Conservation (phyloP, 257 asterid genomes). For the Penstemon newberryi region DNA sequence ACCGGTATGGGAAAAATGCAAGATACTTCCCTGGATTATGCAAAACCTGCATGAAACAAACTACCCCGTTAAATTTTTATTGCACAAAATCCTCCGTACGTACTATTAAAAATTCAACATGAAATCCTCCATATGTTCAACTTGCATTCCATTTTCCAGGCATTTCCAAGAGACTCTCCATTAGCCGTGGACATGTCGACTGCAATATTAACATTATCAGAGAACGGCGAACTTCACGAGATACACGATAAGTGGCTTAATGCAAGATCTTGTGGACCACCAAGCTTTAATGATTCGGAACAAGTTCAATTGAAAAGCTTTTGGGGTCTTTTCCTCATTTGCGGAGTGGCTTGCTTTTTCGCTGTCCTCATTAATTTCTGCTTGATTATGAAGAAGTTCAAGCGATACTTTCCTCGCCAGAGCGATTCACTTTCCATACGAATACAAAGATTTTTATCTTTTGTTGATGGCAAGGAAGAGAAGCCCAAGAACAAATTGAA, state of each 20-base stretch:
- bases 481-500: slow-evolving; percentile 41
- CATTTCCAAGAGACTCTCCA: slow-evolving; percentile 75
- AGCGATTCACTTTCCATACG: slow-evolving; percentile 21
- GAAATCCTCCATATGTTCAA: too few species aligned
- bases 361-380: slow-evolving; percentile 37
- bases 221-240: slow-evolving; percentile 60
- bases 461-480: slow-evolving; percentile 51
- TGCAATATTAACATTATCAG: slow-evolving; percentile 64
- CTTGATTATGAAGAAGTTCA: slow-evolving; percentile 33
- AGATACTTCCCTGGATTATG: too few species aligned
- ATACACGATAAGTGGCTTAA: slow-evolving; percentile 66
- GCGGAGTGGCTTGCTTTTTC: slow-evolving; percentile 38
- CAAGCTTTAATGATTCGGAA: slow-evolving; percentile 31
- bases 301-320: slow-evolving; percentile 40
- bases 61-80: too few species aligned
- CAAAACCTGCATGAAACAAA: too few species aligned
- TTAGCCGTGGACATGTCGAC: slow-evolving; percentile 77
- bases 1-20: too few species aligned
- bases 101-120: too few species aligned
- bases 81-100: too few species aligned
- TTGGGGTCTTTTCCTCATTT: slow-evolving; percentile 48
- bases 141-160: slow-evolving; percentile 35
- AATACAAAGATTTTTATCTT: slow-evolving; percentile 42
- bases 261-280: slow-evolving; percentile 35
- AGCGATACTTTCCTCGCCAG: slow-evolving; percentile 24